Percentiles rank a stretch among this genome's conserved stretches.
Conservation (phyloP, 495 filamentous ascomycete genomes). For the Ramalina intermedia region DNA sequence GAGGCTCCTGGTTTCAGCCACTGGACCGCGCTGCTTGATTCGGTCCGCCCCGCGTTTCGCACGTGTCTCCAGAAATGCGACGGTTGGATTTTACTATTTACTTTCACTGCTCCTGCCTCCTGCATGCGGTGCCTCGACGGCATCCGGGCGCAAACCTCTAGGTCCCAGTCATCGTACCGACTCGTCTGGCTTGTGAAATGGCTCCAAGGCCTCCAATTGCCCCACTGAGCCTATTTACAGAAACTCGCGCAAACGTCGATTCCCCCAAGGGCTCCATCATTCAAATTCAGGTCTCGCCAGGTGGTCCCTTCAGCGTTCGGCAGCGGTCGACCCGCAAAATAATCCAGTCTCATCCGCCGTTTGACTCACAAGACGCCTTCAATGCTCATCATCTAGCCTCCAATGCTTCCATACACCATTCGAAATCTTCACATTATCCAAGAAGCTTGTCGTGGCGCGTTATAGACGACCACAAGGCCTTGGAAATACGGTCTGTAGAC, state of each 20-base stretch:
- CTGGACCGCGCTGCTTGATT: too few relatives aligned
- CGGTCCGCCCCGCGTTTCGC: too few relatives aligned
- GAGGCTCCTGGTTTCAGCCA: too few relatives aligned
- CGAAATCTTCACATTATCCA: constrained; percentile 57
- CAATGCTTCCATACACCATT: constrained; percentile 72
- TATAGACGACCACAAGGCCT: constrained; percentile 59
- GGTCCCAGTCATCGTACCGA: too few relatives aligned
- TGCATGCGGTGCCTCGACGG: too few relatives aligned
- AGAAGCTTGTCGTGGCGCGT: constrained; percentile 83
- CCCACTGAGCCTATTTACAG: constrained; percentile 47
- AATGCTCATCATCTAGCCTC: constrained; percentile 56
- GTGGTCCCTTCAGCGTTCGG: constrained; percentile 29
- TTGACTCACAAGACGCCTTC: constrained; percentile 64
- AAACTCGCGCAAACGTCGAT: constrained; percentile 71
- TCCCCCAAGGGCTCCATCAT: constrained; percentile 54
- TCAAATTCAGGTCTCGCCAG: constrained; percentile 53
- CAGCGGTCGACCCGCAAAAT: constrained; percentile 28
- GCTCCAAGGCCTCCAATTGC: constrained; percentile 3
- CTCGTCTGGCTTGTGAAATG: too few relatives aligned
- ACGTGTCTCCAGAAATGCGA: too few relatives aligned
- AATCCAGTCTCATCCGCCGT: constrained; percentile 23
- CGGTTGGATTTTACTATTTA: too few relatives aligned
- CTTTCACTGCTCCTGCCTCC: too few relatives aligned
- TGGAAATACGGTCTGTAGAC: constrained; percentile 75
- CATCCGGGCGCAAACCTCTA: too few relatives aligned